phyloP scores from a whole-genome alignment of 768 basidiomycete species.

The Amanita rimosa region DNA sequence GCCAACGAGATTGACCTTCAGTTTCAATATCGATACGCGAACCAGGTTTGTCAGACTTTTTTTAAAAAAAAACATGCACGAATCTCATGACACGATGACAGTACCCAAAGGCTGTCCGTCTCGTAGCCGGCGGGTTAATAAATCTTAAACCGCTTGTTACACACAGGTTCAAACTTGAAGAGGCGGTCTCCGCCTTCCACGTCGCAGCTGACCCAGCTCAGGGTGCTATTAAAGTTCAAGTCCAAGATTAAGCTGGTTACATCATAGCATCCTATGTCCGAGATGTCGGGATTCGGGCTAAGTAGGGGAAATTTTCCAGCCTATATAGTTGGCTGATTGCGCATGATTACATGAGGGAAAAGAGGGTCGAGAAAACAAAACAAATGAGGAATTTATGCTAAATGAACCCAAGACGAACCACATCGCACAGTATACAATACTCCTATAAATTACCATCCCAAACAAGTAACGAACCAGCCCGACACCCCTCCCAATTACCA shows the following conservation, averaged over 20 bases:
- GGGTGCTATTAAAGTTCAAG: constrained; percentile 63
- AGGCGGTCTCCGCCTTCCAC: constrained; percentile 72
- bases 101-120: constrained; percentile 79
- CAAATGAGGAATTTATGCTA: constrained; percentile 3
- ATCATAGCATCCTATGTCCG: neutral
- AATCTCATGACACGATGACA: constrained; percentile 14
- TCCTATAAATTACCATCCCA: constrained; percentile 1
- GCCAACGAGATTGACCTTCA: constrained; percentile 60
- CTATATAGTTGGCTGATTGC: neutral
- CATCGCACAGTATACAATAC: constrained; percentile 6
- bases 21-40: constrained; percentile 62
- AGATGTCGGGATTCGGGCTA: neutral
- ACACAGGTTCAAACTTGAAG: constrained; percentile 60
- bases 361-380: neutral
- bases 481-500: constrained; percentile 10
- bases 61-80: neutral
- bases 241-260: constrained; percentile 40
- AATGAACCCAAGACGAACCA: constrained; percentile 6
- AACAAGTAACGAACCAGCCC: neutral
- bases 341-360: neutral
- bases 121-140: constrained; percentile 65
- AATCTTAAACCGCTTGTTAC: constrained; percentile 74
- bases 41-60: constrained; percentile 31
- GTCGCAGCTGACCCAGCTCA: constrained; percentile 56
- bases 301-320: no score